Conservation (phyloP, 2,329 filamentous ascomycete genomes). For the Didymella exigua region DNA sequence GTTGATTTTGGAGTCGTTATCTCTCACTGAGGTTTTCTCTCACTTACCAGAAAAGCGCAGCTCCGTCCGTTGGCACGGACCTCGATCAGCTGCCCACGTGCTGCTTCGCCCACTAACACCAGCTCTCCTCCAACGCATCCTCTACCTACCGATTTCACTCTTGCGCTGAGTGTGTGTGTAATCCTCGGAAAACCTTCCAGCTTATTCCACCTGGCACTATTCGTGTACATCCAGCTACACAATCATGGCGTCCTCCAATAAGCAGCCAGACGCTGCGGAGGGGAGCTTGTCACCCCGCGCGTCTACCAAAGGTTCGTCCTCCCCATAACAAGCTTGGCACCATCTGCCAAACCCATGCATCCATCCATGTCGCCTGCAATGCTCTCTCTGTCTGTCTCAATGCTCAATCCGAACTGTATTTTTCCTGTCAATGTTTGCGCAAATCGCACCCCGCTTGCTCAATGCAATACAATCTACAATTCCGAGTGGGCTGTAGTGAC, state of each 20-base stretch:
- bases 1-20: background rate
- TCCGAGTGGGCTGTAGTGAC: background rate
- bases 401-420: background rate
- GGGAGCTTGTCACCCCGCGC: constrained; percentile 36
- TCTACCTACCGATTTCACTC: constrained; percentile 6
- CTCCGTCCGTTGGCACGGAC: too few species aligned
- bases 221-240: constrained; percentile 1
- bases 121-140: constrained; percentile 7
- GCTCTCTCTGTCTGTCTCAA: background rate
- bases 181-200: constrained; percentile 6
- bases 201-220: constrained; percentile 4
- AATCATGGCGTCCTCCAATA: constrained; percentile 39
- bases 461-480: background rate
- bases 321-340: constrained; percentile 7
- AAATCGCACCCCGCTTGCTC: background rate
- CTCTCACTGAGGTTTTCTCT: constrained; percentile 5
- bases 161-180: constrained; percentile 7
- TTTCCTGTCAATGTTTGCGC: background rate
- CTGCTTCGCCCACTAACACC: constrained; percentile 12
- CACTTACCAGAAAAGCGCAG: constrained; percentile 13
- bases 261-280: constrained; percentile 28
- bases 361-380: background rate
- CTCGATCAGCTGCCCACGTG: constrained; percentile 25
- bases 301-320: constrained; percentile 41
- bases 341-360: constrained; percentile 10